A percentile compares a stretch with the other conserved stretches of the same genome.
Conservation (phyloP, 371 early-diverging fungal species). For the Phascolomyces articulosus region DNA sequence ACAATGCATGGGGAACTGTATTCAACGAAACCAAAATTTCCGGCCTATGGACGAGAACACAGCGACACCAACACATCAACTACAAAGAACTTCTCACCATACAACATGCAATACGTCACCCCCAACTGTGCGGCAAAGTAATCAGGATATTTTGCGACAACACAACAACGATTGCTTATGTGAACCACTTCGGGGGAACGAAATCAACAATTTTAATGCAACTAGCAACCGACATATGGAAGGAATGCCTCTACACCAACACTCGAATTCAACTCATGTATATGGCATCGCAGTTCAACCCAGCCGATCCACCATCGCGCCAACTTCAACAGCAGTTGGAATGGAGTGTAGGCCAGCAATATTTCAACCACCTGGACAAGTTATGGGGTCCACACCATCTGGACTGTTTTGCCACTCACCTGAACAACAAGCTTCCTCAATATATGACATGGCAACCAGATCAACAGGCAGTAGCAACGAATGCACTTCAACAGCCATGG, state of each 20-base stretch:
- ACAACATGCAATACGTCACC: constrained; percentile 8
- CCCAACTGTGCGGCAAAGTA: constrained; percentile 10
- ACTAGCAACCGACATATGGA: neutral
- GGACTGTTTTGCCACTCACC: constrained; percentile 22
- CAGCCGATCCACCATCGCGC: constrained; percentile 26
- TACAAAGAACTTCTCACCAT: constrained; percentile 19
- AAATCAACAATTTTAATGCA: neutral
- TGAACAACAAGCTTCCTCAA: neutral
- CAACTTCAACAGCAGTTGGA: constrained; percentile 26
- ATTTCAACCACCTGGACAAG: constrained; percentile 18
- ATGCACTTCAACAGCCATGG: constrained; percentile 15
- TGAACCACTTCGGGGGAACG: constrained; percentile 5
- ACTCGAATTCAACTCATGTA: constrained; percentile 21
- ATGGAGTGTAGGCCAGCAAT: constrained; percentile 20
- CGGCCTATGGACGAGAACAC: constrained; percentile 21
- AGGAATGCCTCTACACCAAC: neutral
- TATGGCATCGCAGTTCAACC: constrained; percentile 32
- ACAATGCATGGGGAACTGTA: constrained; percentile 27
- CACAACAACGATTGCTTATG: constrained; percentile 5
- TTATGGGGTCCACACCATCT: constrained; percentile 31
- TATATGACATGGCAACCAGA: constrained; percentile 19
- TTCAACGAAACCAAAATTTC: constrained; percentile 1
- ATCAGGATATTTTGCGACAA: constrained; percentile 4
- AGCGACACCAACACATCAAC: neutral
- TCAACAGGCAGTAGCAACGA: constrained; percentile 15